Conservation (phyloP, 768 basidiomycete genomes). For the Grammothele lineata region DNA sequence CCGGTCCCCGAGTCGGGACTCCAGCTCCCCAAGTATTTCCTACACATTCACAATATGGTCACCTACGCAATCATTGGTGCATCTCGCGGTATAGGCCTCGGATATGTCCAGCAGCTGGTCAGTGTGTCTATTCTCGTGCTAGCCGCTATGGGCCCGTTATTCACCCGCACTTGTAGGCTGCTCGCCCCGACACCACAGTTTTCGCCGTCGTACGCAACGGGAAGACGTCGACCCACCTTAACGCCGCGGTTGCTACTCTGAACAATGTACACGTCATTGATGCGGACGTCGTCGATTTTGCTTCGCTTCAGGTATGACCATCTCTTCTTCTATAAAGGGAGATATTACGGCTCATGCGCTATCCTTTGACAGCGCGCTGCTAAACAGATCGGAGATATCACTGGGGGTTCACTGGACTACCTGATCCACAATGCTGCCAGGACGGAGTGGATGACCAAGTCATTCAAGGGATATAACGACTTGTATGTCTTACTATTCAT, state of each 20-base stretch:
- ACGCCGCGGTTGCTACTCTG: background rate
- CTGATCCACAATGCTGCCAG: too few relatives aligned
- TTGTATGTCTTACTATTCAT: too few relatives aligned
- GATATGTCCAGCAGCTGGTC: constrained; percentile 3
- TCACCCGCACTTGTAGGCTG: background rate
- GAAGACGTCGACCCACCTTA: constrained; percentile 3
- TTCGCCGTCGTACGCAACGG: constrained; percentile 19
- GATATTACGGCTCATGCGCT: too few relatives aligned
- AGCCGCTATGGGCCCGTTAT: background rate
- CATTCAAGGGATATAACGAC: too few relatives aligned
- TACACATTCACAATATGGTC: constrained; percentile 11
- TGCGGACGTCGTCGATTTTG: constrained; percentile 31
- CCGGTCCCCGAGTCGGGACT: too few relatives aligned
- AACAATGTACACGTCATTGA: constrained; percentile 31
- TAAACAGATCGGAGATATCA: too few relatives aligned
- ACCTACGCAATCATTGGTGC: constrained; percentile 19
- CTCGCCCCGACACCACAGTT: constrained; percentile 11
- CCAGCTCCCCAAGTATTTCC: too few relatives aligned
- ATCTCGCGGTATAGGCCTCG: constrained; percentile 20
- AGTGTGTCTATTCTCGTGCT: background rate
- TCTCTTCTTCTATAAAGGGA: too few relatives aligned
- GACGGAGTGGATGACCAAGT: too few relatives aligned
- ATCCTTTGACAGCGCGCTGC: too few relatives aligned
- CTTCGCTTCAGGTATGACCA: constrained; percentile 29
- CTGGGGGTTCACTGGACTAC: too few relatives aligned